A percentile compares a stretch with the other conserved stretches of the same genome.
These are phyloP conservation scores for Epichloe brachyelytri DNA, from an alignment of 2,329 filamentous ascomycete species.

Conservation along the genomic window DNA sequence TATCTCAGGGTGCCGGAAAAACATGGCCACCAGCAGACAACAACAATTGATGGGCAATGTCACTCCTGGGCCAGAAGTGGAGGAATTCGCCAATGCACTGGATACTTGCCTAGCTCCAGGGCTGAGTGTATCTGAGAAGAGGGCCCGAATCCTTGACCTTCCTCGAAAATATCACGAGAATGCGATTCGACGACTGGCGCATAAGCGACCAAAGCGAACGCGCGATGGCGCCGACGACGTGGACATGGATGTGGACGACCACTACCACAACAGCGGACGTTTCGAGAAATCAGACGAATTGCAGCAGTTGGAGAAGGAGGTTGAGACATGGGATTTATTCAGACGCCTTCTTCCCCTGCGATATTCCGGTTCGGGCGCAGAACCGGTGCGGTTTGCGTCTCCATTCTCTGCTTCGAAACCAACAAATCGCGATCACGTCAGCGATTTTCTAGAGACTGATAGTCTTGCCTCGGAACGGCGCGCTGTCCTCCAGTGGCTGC, in stretches of 20 bases:
- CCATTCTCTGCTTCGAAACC: conserved; percentile 16
- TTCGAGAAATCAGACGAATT: conserved; percentile 12
- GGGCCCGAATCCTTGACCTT: conserved; percentile 55
- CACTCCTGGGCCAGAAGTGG: conserved; percentile 66
- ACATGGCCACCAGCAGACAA: conserved; percentile 2
- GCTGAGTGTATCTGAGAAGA: conserved; percentile 38
- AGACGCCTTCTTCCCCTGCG: conserved; percentile 60
- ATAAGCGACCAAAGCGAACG: conserved; percentile 15
- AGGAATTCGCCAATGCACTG: conserved; percentile 71
- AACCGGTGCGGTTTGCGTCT: conserved; percentile 19
- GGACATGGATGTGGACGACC: conserved; percentile 44
- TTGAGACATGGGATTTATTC: conserved; percentile 82
- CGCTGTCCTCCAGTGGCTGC: conserved; percentile 74
- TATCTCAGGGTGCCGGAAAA: background rate
- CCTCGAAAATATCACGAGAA: conserved; percentile 43
- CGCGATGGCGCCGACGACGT: conserved; percentile 30
- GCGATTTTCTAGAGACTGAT: conserved; percentile 63
- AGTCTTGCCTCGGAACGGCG: conserved; percentile 64
- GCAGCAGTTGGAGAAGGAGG: conserved; percentile 61
- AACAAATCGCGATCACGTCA: conserved; percentile 21
- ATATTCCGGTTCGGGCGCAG: conserved; percentile 30
- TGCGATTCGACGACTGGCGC: conserved; percentile 24
- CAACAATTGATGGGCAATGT: conserved; percentile 23
- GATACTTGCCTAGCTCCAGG: conserved; percentile 55
- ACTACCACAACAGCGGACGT: background rate